Base-by-base conservation (phyloP, 1,284 basidiomycete genomes). In the Tausonia pullulans region DNA sequence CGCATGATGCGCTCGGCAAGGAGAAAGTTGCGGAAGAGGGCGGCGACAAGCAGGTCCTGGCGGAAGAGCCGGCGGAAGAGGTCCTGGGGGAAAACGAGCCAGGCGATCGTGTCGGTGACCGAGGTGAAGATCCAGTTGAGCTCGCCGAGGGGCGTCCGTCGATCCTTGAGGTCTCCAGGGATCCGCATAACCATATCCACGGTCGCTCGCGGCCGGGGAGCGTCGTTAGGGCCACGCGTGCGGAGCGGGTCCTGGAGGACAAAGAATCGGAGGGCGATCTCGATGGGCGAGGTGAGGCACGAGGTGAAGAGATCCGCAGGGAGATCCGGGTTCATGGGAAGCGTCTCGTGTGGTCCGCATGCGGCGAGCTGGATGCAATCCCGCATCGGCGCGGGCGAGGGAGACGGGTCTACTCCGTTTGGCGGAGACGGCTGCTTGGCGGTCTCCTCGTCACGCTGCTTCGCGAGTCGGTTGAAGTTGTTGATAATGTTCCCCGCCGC, bases 121-220 rank as follows among this genome's bases (percentile, higher is more conserved):
- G 95, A 92, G 2, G 92, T 98, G 78, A 98, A 98, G 70, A 98
- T 98, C 95, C 96, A 98, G 76, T 97, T 97, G 43, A 98, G 84
- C 76, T 98, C 95, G 61, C 95, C 95, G 2, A 98, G 81, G 0
- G 95, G 95, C 3, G 96, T 98, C 40, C 93, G 83, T 46, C 95
- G 83, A 73, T 98, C 95, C 76, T 97, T 97, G 67, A 98, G 82
- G 71, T 97, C 92, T 4, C 96, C 95, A 0, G 95, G 96, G 16
- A 98, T 84, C 73, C 94, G 88, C 83, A 93, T 87, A 50, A 96
- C 88, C 86, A 94, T 90, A 72, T 98, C 93, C 45, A 87, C 82
- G 1, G 87, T 88, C 70, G 90, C 83, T 54, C 73, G 71, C 7
- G 73, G 71, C 53, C 76, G 69, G 2, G 76, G 75, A 66, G 51